Base-by-base conservation (phyloP, 495 filamentous ascomycete genomes). In the Daldinia childiae region DNA sequence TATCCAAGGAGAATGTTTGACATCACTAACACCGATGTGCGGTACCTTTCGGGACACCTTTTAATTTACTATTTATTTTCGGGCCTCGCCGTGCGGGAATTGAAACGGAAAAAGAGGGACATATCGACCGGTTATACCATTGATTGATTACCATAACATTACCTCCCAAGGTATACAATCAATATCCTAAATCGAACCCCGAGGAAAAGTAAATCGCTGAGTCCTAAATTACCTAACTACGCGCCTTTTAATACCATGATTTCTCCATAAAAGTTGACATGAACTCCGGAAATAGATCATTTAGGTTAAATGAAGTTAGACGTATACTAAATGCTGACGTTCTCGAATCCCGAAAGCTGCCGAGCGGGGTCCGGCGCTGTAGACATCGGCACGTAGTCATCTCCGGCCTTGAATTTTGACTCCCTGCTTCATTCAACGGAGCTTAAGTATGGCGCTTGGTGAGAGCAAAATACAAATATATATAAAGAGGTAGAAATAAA, bases 161-260 rank as follows among this genome's bases (percentile, higher is more conserved):
- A 39, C 30, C 30, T 32, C 15, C 8, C 0, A 0, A 32, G 1
- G 0, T 1, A 1, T 32, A 52, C 11, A n/a, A n/a, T n/a, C 30
- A 45, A 45, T 29, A 34, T 30, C 15, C 7, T n/a, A 58, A 6
- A 39, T 65, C 48, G 64, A 67, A 68, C 14, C 59, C 69, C 64
- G 69, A 72, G 69, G 69, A 72, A 45, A 72, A 62, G 17, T 19
- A 58, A 62, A 45, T 7, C 24, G 6, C 12, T 30, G 4, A 52
- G 14, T n/a, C 26, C 21, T 30, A 6, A 69, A 64, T 59, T 64
- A 57, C 38, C 19, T 60, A 66, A 68, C 29, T 29, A 24, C 38
- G 27, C 39, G 43, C 63, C 48, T 50, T 72, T 66, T 34, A 21
- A 26, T 17, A 2, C 60, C 21, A 38, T 39, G 17, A 6, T 24